phyloP scores from a whole-genome alignment of 2,329 filamentous ascomycete genomes.

The Talaromyces sp. region DNA sequence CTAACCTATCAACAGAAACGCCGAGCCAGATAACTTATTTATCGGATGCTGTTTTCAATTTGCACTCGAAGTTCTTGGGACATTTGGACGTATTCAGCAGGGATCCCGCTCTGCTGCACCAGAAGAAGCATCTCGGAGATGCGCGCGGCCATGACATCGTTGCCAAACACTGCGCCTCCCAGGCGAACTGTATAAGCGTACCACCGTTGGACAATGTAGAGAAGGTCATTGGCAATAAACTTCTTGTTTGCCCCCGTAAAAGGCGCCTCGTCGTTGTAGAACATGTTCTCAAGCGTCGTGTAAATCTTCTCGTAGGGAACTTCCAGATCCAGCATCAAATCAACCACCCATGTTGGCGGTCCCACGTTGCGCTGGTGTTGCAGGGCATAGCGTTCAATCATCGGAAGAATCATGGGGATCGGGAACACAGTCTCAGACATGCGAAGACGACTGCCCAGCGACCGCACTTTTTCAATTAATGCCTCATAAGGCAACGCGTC shows the following conservation, averaged over 20 bases:
- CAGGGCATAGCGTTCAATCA: conserved; percentile 51
- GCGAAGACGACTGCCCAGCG: conserved; percentile 51
- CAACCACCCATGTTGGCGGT: conserved; percentile 55
- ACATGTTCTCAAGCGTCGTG: conserved; percentile 59
- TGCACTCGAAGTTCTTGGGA: conserved; percentile 36
- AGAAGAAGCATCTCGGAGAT: conserved; percentile 41
- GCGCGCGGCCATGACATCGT: conserved; percentile 51
- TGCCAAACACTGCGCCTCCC: conserved; percentile 54
- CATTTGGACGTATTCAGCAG: conserved; percentile 32
- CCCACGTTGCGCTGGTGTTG: conserved; percentile 44
- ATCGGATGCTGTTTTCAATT: conserved; percentile 37
- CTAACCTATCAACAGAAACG: neutral
- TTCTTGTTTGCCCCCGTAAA: conserved; percentile 56
- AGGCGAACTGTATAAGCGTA: conserved; percentile 51
- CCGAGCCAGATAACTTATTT: conserved; percentile 10
- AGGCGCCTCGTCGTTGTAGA: conserved; percentile 61
- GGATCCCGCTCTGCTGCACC: conserved; percentile 39
- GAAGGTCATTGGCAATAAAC: conserved; percentile 55
- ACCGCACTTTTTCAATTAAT: conserved; percentile 50
- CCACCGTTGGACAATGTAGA: conserved; percentile 59
- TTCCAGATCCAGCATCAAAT: conserved; percentile 60
- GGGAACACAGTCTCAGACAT: conserved; percentile 54
- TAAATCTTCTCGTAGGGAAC: conserved; percentile 59
- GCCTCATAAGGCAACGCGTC: conserved; percentile 44
- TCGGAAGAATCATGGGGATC: conserved; percentile 48